Conservation (phyloP, 2,329 filamentous ascomycete genomes). For the Fusarium begoniae region DNA sequence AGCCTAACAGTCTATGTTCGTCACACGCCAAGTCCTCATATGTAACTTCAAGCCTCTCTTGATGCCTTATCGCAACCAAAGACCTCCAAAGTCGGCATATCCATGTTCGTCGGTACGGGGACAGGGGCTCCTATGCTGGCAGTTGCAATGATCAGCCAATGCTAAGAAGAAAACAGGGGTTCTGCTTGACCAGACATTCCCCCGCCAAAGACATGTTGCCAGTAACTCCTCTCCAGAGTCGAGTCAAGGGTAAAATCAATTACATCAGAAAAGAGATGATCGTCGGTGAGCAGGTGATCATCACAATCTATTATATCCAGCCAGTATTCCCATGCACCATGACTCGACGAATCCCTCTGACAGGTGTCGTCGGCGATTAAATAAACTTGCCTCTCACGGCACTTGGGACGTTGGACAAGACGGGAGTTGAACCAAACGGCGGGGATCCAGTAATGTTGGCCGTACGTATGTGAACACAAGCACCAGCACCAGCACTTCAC, state of each 20-base stretch:
- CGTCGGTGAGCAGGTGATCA: neutral
- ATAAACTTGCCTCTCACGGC: constrained; percentile 15
- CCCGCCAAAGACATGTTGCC: constrained; percentile 5
- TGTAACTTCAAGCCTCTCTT: neutral
- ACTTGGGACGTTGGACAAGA: constrained; percentile 24
- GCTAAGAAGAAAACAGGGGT: constrained; percentile 1
- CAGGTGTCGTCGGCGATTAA: constrained; percentile 21
- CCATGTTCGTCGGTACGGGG: neutral
- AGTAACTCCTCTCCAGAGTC: neutral
- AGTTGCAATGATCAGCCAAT: neutral
- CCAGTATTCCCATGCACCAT: neutral
- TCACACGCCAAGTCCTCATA: neutral
- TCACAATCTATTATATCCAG: neutral
- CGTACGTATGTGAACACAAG: neutral
- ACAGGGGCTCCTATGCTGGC: neutral
- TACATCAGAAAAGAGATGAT: neutral
- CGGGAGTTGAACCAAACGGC: constrained; percentile 26
- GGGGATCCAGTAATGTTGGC: constrained; percentile 15
- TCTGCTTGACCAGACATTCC: constrained; percentile 1
- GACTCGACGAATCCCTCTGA: constrained; percentile 12
- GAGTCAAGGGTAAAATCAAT: neutral
- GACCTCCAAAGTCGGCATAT: neutral
- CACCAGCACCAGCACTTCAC: constrained; percentile 10
- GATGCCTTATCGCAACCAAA: neutral
- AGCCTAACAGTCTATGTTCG: too few species aligned